phyloP scores from a whole-genome alignment of 2,329 filamentous ascomycete species.

The Fonsecaea multimorphosa region DNA sequence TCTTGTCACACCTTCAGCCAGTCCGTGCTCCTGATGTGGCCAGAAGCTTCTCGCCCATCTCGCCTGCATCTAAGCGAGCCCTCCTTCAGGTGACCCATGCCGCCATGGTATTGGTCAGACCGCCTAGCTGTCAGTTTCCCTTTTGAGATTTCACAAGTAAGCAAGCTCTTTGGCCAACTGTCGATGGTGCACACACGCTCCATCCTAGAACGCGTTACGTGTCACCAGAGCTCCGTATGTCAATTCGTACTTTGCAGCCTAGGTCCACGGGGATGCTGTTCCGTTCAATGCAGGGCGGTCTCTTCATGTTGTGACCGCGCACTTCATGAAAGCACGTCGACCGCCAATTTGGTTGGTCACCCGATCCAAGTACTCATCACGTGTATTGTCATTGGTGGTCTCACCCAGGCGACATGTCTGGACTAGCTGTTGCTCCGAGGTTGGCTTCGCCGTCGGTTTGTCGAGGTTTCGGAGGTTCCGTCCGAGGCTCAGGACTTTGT shows the following conservation, averaged over 20 bases:
- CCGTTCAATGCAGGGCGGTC: not conserved
- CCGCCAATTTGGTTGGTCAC: not conserved
- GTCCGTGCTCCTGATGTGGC: not conserved
- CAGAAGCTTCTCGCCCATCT: conserved; percentile 3
- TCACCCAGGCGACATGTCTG: not conserved
- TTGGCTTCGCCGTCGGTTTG: not conserved
- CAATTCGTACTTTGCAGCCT: not conserved
- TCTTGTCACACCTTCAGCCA: not conserved
- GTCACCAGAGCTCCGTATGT: not conserved
- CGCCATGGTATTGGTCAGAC: not conserved
- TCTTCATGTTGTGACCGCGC: not conserved
- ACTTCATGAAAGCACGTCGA: not conserved
- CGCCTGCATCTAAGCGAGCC: conserved; percentile 3
- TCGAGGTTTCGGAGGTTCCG: not conserved
- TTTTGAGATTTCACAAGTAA: not conserved
- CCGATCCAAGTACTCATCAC: not conserved
- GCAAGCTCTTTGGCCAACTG: not conserved
- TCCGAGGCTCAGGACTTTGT: not conserved
- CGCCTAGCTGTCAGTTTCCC: not conserved
- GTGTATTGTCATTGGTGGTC: not conserved
- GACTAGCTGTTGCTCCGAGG: not conserved
- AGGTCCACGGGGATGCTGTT: not conserved
- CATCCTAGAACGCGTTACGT: not conserved
- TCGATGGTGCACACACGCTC: not conserved
- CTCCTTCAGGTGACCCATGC: not conserved